phyloP scores from a whole-genome alignment of 352 stramenopile genomes.

The Pythium folliculosum region DNA sequence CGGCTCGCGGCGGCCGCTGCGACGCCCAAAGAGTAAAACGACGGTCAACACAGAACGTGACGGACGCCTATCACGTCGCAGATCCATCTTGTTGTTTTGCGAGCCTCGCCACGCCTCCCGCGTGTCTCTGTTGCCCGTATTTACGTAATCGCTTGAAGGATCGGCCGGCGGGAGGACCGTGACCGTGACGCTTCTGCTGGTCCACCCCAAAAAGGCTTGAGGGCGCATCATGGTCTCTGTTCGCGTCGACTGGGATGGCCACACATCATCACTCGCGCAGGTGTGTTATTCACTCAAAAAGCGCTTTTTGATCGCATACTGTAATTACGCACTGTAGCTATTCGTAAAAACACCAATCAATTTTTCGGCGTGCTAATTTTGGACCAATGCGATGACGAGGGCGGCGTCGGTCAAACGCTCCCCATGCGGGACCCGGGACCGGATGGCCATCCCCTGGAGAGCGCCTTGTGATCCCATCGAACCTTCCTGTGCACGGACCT shows the following conservation, averaged over 20 bases:
- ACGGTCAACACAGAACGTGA: background rate
- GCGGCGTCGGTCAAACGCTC: conserved; percentile 4
- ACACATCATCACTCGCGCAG: too few species aligned
- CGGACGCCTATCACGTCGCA: too few species aligned
- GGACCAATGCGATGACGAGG: conserved; percentile 24
- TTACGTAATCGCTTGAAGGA: too few species aligned
- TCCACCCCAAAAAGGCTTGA: too few species aligned
- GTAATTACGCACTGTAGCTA: conserved; percentile 14
- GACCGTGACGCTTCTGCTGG: too few species aligned
- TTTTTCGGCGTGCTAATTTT: conserved; percentile 13
- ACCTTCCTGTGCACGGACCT: background rate
- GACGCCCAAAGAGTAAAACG: background rate
- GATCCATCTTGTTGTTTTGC: too few species aligned
- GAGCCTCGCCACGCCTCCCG: too few species aligned
- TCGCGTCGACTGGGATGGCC: too few species aligned
- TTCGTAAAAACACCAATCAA: conserved; percentile 16
- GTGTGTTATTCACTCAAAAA: too few species aligned
- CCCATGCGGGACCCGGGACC: background rate
- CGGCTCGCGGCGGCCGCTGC: conserved; percentile 29
- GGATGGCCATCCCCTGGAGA: background rate
- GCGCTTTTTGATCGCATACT: conserved; percentile 8
- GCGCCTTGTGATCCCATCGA: conserved; percentile 18
- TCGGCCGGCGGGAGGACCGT: too few species aligned
- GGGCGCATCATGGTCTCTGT: background rate
- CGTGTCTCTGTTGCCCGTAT: too few species aligned